Evolutionary conservation across 2,329 filamentous ascomycete genomes (phyloP), one percentile per base, ranked within the genome.

Genomic region (Blastomyces parvus): DNA sequence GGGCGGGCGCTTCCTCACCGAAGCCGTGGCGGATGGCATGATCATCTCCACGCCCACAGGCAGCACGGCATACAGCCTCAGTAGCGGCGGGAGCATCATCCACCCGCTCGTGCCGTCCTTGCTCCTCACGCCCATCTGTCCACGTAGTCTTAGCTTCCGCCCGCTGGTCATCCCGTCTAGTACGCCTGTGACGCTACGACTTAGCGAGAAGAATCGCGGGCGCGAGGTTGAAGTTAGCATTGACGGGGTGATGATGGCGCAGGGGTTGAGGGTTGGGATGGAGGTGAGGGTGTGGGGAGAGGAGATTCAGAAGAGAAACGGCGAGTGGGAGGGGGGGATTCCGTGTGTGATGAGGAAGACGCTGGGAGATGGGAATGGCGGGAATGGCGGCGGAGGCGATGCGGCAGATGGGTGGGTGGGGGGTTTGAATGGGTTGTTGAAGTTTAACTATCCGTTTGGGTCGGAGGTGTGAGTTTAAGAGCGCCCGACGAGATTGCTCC

Each of bases 371-470:
- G 30, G 27, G 30, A 25, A 25, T 22, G n/a, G n/a, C 1, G 46
- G 50, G 13, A 53, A 53, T 17, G 33, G 53, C 11, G 40, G 82
- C 69, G 68, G 72, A 4, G 76, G 73, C 48, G 80, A 76, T 69
- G 80, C 81, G 30, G 91, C 97, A 70, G 93, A 97, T 74, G 91
- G 93, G 22, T 99, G 94, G 94, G 93, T 99, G 2, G 93, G 93
- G 0, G 93, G 94, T 0, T 77, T 99, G 72, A 99, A 96, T 72
- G 90, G 91, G 11, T 74, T 97, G 71, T 78, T 99, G 69, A 99
- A 99, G 79, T 99, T 97, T 74, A 99, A 99, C 74, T 90, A 96
- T 77, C 92, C 93, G 0, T 97, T 97, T 80, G 94, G 94, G 0
- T 88, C 88, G 70, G 81, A 81, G 61, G 69, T 17, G n/a, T 59